Conservation (phyloP, 1,139 yeast species). For the Yamadazyma jaroonii region DNA sequence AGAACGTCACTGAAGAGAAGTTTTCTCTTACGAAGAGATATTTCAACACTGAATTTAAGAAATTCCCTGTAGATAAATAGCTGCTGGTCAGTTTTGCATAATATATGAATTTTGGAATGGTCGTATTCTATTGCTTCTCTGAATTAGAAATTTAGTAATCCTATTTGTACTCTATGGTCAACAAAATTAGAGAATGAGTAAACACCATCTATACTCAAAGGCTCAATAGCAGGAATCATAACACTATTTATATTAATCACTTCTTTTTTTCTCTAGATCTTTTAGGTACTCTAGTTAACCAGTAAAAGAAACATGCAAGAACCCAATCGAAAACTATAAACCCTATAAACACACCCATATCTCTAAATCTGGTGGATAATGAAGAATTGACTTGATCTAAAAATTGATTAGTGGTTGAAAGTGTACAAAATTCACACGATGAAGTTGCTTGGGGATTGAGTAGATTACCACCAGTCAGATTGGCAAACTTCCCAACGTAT, state of each 20-base stretch:
- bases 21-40: slow-evolving; percentile 8
- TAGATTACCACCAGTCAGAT: slow-evolving; percentile 50
- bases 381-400: slow-evolving; percentile 39
- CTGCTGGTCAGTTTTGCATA: too few species aligned
- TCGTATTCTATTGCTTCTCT: too few species aligned
- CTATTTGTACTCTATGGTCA: too few species aligned
- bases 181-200: too few species aligned
- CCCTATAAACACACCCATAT: slow-evolving; percentile 54
- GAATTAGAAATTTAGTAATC: too few species aligned
- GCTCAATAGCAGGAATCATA: too few species aligned
- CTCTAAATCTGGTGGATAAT: slow-evolving; percentile 59
- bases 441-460: slow-evolving; percentile 39
- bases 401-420: slow-evolving; percentile 49
- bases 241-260: too few species aligned
- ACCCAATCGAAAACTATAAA: slow-evolving; percentile 50
- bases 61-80: slow-evolving; percentile 10
- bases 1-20: slow-evolving; percentile 4
- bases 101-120: too few species aligned
- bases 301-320: slow-evolving; percentile 56
- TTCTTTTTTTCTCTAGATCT: slow-evolving; percentile 23
- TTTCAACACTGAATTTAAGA: slow-evolving; percentile 15
- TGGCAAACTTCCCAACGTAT: slow-evolving; percentile 46
- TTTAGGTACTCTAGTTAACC: slow-evolving; percentile 73
- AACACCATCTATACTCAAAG: too few species aligned
- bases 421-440: slow-evolving; percentile 52